Conservation (phyloP, 1,284 basidiomycete species). For the Papiliotrema flavescens region DNA sequence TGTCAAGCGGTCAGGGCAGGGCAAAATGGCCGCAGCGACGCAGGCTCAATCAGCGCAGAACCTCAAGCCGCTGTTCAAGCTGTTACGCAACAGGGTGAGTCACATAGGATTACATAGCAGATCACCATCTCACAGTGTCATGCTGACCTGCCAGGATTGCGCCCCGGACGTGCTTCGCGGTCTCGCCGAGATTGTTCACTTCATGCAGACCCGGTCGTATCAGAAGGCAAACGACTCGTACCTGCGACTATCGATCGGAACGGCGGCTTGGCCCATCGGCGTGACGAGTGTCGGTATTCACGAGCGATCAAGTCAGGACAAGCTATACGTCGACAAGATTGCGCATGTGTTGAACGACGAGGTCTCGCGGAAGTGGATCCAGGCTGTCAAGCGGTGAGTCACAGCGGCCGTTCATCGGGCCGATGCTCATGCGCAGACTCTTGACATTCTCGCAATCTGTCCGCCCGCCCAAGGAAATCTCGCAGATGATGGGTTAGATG, state of each 20-base stretch:
- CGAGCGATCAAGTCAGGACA: slow-evolving; percentile 93
- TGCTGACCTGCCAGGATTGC: slow-evolving; percentile 59
- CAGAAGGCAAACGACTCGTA: slow-evolving; percentile 96
- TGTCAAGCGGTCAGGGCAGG: slow-evolving; percentile 81
- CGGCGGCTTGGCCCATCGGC: slow-evolving; percentile 99
- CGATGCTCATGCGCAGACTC: slow-evolving; percentile 54
- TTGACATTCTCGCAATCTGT: slow-evolving; percentile 93
- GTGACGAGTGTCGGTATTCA: slow-evolving; percentile 99
- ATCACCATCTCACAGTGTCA: not conserved
- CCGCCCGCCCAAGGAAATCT: slow-evolving; percentile 83
- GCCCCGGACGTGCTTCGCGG: slow-evolving; percentile 80
- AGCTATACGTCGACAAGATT: slow-evolving; percentile 93
- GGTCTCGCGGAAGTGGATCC: slow-evolving; percentile 97
- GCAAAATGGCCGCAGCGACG: slow-evolving; percentile 89
- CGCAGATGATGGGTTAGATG: slow-evolving; percentile 81
- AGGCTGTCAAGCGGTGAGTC: slow-evolving; percentile 84
- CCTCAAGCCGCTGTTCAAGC: slow-evolving; percentile 93
- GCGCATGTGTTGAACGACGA: slow-evolving; percentile 97
- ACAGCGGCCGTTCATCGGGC: slow-evolving; percentile 5
- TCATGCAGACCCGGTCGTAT: slow-evolving; percentile 94
- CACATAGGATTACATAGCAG: not conserved
- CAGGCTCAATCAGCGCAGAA: slow-evolving; percentile 95
- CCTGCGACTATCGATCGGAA: slow-evolving; percentile 92
- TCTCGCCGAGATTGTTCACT: slow-evolving; percentile 91
- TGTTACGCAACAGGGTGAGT: slow-evolving; percentile 75